Conservation (phyloP, 225 moss, liverwort and hornwort species). For the Climacium dendroides region DNA sequence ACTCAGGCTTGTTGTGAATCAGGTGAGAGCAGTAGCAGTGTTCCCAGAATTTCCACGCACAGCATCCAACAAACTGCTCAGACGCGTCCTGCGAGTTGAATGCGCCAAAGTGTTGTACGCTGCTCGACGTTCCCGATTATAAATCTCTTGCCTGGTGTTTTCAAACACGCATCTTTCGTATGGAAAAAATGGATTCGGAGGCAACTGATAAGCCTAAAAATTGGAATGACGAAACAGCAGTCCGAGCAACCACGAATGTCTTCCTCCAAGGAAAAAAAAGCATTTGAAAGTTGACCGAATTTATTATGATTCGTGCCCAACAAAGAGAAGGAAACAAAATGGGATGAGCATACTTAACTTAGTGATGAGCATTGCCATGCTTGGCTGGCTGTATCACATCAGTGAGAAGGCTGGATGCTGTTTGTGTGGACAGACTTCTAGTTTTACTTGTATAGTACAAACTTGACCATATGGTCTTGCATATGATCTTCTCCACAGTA, state of each 20-base stretch:
- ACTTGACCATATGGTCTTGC: conserved; percentile 32
- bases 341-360: not conserved
- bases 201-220: not conserved
- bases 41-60: conserved; percentile 74
- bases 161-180: not conserved
- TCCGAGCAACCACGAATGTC: not conserved
- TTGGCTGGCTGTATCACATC: not conserved
- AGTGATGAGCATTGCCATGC: conserved; percentile 1
- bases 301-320: not conserved
- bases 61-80: conserved; percentile 76
- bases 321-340: not conserved
- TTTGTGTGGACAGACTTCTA: too few relatives aligned
- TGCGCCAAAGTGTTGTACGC: conserved; percentile 23
- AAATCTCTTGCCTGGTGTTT: not conserved
- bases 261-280: not conserved
- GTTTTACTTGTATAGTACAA: too few relatives aligned
- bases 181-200: not conserved
- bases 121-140: conserved; percentile 22
- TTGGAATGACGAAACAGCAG: not conserved
- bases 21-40: conserved; percentile 57
- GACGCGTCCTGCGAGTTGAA: conserved; percentile 57
- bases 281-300: not conserved
- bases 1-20: not conserved
- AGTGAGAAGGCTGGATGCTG: not conserved
- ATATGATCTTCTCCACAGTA: conserved; percentile 36